These are phyloP conservation scores for Funneliformis mosseae DNA, from an alignment of 192 early-diverging fungal species.

Conservation along the genomic window DNA sequence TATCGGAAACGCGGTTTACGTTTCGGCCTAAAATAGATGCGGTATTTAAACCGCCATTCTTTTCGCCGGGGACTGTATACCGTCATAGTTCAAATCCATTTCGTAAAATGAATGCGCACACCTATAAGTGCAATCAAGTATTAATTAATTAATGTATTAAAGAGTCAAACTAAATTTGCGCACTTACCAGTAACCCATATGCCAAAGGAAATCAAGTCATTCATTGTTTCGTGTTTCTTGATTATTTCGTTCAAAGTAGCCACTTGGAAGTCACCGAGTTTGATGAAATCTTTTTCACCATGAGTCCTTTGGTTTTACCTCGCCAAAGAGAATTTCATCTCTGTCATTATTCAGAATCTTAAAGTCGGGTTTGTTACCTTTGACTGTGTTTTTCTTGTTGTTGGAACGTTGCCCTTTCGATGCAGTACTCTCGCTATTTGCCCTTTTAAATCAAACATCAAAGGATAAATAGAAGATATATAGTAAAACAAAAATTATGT, in stretches of 20 bases:
- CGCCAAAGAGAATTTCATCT: slow-evolving; percentile 15
- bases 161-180: slow-evolving; percentile 15
- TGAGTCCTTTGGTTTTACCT: slow-evolving; percentile 23
- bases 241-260: slow-evolving; percentile 9
- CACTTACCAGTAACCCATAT: slow-evolving; percentile 23
- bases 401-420: slow-evolving; percentile 1
- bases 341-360: slow-evolving; percentile 3
- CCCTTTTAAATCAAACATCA: slow-evolving; percentile 18
- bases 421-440: slow-evolving; percentile 17
- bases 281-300: slow-evolving; percentile 25
- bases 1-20: too few relatives aligned
- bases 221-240: slow-evolving; percentile 5
- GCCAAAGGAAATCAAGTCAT: slow-evolving; percentile 7
- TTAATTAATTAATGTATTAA: slow-evolving; percentile 25
- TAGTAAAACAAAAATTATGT: slow-evolving; percentile 16
- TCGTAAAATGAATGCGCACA: neutral
- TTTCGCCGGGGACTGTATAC: too few relatives aligned
- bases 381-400: slow-evolving; percentile 22
- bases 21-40: too few relatives aligned
- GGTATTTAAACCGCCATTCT: too few relatives aligned
- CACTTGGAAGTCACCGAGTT: slow-evolving; percentile 3
- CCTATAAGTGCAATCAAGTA: slow-evolving; percentile 16
- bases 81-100: slow-evolving; percentile 19
- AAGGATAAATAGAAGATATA: neutral
- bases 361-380: slow-evolving; percentile 24